Base-by-base conservation (phyloP, 345 rosid genomes). In the Lepidium sativum region DNA sequence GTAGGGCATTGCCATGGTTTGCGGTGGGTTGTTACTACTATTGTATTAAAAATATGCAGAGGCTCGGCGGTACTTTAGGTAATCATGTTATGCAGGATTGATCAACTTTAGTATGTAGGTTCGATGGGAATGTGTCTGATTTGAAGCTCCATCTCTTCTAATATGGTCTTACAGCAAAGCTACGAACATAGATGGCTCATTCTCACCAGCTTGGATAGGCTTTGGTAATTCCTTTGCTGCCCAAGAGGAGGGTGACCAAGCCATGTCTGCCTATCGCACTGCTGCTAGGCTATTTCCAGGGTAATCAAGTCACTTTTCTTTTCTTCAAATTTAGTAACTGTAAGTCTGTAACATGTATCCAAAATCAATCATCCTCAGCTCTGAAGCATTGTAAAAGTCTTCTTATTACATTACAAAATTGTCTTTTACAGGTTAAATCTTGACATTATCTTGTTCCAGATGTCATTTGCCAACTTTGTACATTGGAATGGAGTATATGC, bases 401-500 rank as follows among this genome's bases (percentile, higher is more conserved):
- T 82, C 80, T 77, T 80, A 77, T 80, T 75, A 68, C 47, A 45
- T 29, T 65, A 75, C 69, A 52, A 65, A 25, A 76, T 81, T 82
- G 80, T 77, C 71, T 68, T 79, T 81, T 78, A 81, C 90, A 83
- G 80, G 81, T 79, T 83, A 79, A 86, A 72, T 85, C 73, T 81
- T 87, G 85, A 81, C 78, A 43, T 88, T 85, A 83, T 88, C 79
- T 81, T 81, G 77, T 87, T 83, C 82, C 87, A 90, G 97, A 91
- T 94, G 97, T 78, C 97, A 94, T 78, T 85, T 90, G 57, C 95
- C 99, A 77, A 88, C 96, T 73, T 52, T 90, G 73, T 94, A 84
- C 82, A 90, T 90, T 63, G 96, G 96, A 77, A 94, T 90, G 99
- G 99, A 94, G 79, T 94, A 94, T 83, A 88, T 84, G 95, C 83